phyloP scores from a whole-genome alignment of 177 flowering plant genomes.

The Tripterygium wilfordii region DNA sequence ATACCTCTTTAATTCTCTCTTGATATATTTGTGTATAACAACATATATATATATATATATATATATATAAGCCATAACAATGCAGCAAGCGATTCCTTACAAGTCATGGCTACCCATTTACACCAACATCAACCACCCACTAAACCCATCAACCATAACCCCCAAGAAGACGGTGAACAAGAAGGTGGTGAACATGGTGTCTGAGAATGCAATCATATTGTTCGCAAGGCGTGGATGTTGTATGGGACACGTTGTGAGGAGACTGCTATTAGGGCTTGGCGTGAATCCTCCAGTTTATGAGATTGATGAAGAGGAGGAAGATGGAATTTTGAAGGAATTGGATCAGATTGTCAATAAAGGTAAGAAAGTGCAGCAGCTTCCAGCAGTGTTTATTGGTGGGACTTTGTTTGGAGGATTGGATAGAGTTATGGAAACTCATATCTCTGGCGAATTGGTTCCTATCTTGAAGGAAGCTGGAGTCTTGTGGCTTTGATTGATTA shows the following conservation, averaged over 20 bases:
- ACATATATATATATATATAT: too few relatives aligned
- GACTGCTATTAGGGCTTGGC: constrained; percentile 26
- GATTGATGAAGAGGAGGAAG: constrained; percentile 27
- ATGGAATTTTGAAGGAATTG: constrained; percentile 8
- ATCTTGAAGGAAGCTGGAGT: constrained; percentile 42
- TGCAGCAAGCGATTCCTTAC: constrained; percentile 37
- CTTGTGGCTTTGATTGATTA: constrained; percentile 51
- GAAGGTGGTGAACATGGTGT: constrained; percentile 8
- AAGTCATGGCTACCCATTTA: constrained; percentile 20
- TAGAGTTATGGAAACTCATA: constrained; percentile 47
- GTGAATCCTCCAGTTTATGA: constrained; percentile 35
- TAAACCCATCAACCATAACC: background rate
- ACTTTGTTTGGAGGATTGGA: constrained; percentile 49
- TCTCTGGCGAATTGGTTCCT: constrained; percentile 47
- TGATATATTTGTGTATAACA: too few relatives aligned
- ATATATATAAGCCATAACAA: too few relatives aligned
- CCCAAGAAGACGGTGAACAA: background rate
- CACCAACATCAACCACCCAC: background rate
- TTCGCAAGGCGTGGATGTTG: constrained; percentile 33
- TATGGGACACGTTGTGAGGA: constrained; percentile 41
- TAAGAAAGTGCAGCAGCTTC: constrained; percentile 19
- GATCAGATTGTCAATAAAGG: background rate
- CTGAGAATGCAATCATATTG: constrained; percentile 35
- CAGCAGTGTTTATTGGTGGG: constrained; percentile 51
- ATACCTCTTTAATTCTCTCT: too few relatives aligned